Evolutionary conservation across 208 protist species (phyloP).

Genomic region (Lotmaria passim): DNA sequence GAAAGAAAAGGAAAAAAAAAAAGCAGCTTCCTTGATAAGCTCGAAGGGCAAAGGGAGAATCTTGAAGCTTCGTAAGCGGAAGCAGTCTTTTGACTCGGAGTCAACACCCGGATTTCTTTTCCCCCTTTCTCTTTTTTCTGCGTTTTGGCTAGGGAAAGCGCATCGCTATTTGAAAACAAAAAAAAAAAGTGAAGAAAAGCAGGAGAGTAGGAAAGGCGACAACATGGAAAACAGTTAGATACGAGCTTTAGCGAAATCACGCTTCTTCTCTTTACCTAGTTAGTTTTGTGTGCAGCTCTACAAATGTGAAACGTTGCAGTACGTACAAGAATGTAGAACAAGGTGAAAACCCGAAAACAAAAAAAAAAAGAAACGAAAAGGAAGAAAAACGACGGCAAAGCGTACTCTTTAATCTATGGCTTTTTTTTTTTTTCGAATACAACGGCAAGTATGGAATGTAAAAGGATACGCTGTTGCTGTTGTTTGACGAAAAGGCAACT

Average conservation of each 20-base stretch:
- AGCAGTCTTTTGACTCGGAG: too few relatives aligned
- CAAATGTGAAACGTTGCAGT: not conserved
- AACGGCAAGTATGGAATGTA: too few relatives aligned
- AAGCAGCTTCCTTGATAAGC: not conserved
- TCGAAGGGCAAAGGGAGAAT: not conserved
- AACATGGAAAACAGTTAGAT: too few relatives aligned
- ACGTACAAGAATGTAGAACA: not conserved
- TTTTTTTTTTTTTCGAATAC: too few relatives aligned
- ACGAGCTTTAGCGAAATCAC: too few relatives aligned
- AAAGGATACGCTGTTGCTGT: too few relatives aligned
- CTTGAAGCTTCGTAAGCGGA: not conserved
- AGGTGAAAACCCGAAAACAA: not conserved
- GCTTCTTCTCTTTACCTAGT: too few relatives aligned
- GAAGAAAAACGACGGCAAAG: not conserved
- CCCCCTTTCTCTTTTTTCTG: too few relatives aligned
- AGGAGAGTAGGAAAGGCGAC: not conserved
- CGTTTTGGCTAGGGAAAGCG: too few relatives aligned
- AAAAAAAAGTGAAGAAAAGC: not conserved
- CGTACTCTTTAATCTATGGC: not conserved
- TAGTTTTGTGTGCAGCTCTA: too few relatives aligned
- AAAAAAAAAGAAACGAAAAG: not conserved
- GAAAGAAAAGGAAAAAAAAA: conserved; percentile 4
- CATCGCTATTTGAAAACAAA: not conserved
- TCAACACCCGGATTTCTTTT: too few relatives aligned
- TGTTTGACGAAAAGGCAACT: too few relatives aligned